Evolutionary conservation across 2,329 filamentous ascomycete species (phyloP).

Genomic region (Catunica adiposa): DNA sequence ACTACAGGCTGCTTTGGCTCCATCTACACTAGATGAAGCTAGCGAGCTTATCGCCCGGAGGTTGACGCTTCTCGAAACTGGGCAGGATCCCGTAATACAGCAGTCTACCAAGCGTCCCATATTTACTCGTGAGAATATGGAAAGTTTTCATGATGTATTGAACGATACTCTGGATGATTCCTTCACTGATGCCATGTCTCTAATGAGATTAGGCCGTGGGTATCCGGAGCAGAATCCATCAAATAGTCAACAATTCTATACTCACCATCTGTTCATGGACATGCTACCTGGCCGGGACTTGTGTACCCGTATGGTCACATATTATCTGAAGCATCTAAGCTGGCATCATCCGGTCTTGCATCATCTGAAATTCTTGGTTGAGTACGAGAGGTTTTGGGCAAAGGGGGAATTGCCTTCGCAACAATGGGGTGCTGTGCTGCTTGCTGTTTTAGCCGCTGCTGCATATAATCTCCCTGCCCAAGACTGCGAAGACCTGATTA

Average conservation of each 20-base stretch:
- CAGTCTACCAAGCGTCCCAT: not conserved
- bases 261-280: not conserved
- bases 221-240: conserved; percentile 6
- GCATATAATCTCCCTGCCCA: conserved; percentile 11
- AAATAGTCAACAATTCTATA: not conserved
- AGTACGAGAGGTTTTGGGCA: conserved; percentile 8
- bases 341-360: conserved; percentile 14
- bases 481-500: conserved; percentile 2
- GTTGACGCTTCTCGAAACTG: conserved; percentile 11
- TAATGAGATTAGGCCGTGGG: conserved; percentile 12
- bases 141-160: conserved; percentile 10
- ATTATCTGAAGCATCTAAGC: conserved; percentile 12
- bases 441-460: conserved; percentile 6
- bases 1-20: conserved; percentile 5
- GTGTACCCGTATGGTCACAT: conserved; percentile 7
- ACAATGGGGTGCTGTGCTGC: conserved; percentile 11
- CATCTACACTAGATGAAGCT: conserved; percentile 7
- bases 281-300: not conserved
- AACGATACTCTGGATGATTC: conserved; percentile 7
- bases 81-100: conserved; percentile 5
- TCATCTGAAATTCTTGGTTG: conserved; percentile 4
- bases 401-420: not conserved
- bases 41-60: conserved; percentile 7
- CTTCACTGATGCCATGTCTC: conserved; percentile 7
- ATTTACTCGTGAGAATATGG: not conserved